Percentiles rank a stretch among this genome's conserved stretches.
phyloP scores from a whole-genome alignment of 441 rosid species.

The Metrosideros polymorpha region DNA sequence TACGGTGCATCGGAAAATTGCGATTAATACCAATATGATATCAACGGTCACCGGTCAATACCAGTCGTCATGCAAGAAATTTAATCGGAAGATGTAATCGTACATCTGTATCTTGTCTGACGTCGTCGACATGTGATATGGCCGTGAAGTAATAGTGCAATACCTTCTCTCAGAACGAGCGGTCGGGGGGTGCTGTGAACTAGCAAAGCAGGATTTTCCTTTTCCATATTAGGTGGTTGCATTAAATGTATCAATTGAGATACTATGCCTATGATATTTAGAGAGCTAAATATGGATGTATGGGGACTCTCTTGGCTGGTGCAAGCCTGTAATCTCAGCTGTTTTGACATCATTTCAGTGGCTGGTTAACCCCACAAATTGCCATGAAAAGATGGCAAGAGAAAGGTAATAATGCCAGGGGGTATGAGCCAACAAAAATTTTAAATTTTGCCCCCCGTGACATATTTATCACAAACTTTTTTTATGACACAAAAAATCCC shows the following conservation, averaged over 20 bases:
- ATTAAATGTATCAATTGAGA: neutral
- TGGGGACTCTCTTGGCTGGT: neutral
- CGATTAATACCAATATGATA: accelerated
- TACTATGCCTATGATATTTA: neutral
- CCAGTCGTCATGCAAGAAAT: accelerated
- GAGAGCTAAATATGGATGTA: neutral
- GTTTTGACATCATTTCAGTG: neutral
- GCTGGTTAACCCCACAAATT: neutral
- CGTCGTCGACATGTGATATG: accelerated
- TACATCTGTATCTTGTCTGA: too few relatives aligned
- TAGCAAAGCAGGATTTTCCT: neutral
- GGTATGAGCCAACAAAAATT: too few relatives aligned
- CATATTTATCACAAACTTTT: too few relatives aligned
- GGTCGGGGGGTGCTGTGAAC: too few relatives aligned
- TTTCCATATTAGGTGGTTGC: neutral
- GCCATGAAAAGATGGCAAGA: neutral
- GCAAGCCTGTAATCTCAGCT: neutral
- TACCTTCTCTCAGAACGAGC: too few relatives aligned
- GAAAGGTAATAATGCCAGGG: neutral
- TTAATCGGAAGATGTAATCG: too few relatives aligned
- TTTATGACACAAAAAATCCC: too few relatives aligned
- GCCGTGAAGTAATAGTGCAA: neutral
- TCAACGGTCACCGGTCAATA: accelerated
- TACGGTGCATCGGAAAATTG: accelerated
- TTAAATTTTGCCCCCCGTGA: too few relatives aligned